Conservation (phyloP, 2,329 filamentous ascomycete genomes). For the Sarocladiaceae sp. region DNA sequence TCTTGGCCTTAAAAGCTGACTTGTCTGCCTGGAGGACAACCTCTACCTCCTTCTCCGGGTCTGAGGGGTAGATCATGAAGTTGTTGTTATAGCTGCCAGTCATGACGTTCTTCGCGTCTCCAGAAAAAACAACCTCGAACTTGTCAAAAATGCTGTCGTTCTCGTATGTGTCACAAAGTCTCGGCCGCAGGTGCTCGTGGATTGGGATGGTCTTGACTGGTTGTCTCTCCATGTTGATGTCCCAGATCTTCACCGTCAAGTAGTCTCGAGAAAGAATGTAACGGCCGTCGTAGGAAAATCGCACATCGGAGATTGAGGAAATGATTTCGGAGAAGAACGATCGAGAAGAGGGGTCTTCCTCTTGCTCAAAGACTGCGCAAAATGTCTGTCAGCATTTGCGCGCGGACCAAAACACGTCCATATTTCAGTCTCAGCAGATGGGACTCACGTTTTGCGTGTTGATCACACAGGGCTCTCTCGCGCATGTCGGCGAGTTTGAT, state of each 20-base stretch:
- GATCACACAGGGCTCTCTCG: constrained; percentile 90
- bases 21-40: constrained; percentile 97
- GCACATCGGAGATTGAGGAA: constrained; percentile 96
- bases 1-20: constrained; percentile 99
- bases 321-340: constrained; percentile 99
- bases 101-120: constrained; percentile 98
- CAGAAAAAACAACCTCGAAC: constrained; percentile 98
- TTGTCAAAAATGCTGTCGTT: constrained; percentile 99
- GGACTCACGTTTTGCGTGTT: constrained; percentile 85
- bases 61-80: constrained; percentile 99
- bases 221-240: constrained; percentile 97
- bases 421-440: not conserved
- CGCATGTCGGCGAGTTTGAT: constrained; percentile 99
- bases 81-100: constrained; percentile 99
- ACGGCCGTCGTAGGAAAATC: constrained; percentile 91
- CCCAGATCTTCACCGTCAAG: constrained; percentile 98
- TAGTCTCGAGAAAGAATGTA: constrained; percentile 98
- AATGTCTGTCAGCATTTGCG: not conserved
- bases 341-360: constrained; percentile 92
- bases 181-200: constrained; percentile 89
- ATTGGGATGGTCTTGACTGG: constrained; percentile 98
- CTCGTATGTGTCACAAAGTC: constrained; percentile 96
- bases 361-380: constrained; percentile 85
- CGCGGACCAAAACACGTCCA: not conserved
- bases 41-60: constrained; percentile 92